Evolutionary conservation across 1,139 yeast species (phyloP).

Genomic region (Blastobotrys serpentis): DNA sequence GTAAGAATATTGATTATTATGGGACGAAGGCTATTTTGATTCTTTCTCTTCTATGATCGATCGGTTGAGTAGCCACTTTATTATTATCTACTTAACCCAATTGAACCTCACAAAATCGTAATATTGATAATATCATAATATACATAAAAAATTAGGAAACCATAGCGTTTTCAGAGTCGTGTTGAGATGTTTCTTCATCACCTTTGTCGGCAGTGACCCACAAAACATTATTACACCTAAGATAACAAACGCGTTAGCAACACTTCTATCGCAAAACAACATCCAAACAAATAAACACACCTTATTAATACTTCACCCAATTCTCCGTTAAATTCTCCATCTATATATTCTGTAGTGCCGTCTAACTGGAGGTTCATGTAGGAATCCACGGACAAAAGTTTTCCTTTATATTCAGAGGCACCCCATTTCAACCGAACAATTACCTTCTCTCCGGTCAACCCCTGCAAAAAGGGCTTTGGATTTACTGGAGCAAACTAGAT

Average conservation of each 20-base stretch:
- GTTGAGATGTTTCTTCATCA: slow-evolving; percentile 8
- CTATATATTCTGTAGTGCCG: slow-evolving; percentile 62
- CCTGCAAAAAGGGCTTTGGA: slow-evolving; percentile 87
- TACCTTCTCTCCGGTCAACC: slow-evolving; percentile 65
- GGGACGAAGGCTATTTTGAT: no score
- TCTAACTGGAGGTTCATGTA: slow-evolving; percentile 87
- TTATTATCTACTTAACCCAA: background rate
- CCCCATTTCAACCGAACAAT: slow-evolving; percentile 93
- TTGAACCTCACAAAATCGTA: background rate
- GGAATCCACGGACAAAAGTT: slow-evolving; percentile 78
- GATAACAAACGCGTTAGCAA: slow-evolving; percentile 10
- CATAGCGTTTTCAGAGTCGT: slow-evolving; percentile 9
- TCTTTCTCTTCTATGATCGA: no score
- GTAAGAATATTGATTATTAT: no score
- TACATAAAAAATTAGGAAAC: slow-evolving; percentile 7
- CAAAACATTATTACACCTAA: slow-evolving; percentile 45
- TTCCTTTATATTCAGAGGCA: slow-evolving; percentile 84
- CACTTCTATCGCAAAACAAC: no score
- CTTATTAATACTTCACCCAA: slow-evolving; percentile 84
- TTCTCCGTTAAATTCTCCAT: slow-evolving; percentile 53
- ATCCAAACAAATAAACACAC: no score
- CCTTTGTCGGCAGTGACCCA: slow-evolving; percentile 40
- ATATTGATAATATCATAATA: slow-evolving; percentile 1
- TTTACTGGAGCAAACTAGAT: slow-evolving; percentile 72
- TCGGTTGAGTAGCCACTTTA: no score